These are phyloP conservation scores for Epichloe coenophiala DNA, from an alignment of 2,329 filamentous ascomycete genomes.

Conservation along the genomic window DNA sequence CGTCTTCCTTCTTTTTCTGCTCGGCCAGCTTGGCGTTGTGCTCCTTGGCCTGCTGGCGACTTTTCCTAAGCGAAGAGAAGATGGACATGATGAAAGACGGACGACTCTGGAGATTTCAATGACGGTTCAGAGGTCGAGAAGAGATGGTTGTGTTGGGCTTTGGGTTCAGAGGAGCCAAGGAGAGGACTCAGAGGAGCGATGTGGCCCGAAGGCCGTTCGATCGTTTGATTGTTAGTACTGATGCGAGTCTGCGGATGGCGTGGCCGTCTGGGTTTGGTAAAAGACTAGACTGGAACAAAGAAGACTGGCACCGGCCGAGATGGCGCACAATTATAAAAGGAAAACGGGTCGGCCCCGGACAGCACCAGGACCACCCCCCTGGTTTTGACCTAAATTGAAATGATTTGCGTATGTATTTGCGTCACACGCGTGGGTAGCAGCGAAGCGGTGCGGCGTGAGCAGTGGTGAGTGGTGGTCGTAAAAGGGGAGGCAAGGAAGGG, in stretches of 20 bases:
- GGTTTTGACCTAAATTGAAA: background rate
- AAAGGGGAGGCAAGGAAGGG: background rate
- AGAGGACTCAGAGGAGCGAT: no score
- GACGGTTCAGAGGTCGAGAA: background rate
- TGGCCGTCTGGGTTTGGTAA: no score
- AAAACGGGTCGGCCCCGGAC: constrained; percentile 2
- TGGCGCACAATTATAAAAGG: constrained; percentile 1
- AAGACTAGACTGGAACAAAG: background rate
- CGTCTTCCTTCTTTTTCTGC: constrained; percentile 28
- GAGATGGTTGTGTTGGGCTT: background rate
- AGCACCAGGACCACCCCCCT: background rate
- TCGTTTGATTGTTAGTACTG: no score
- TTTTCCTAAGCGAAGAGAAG: constrained; percentile 38
- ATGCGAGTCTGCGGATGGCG: no score
- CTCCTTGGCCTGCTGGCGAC: constrained; percentile 42
- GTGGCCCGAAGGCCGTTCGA: no score
- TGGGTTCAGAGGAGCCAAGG: no score
- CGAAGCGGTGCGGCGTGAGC: constrained; percentile 1
- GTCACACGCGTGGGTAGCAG: background rate
- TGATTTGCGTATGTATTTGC: background rate
- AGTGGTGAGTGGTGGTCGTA: background rate
- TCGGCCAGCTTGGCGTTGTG: constrained; percentile 34
- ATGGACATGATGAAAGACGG: constrained; percentile 37
- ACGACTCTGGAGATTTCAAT: background rate
- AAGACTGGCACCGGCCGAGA: background rate